phyloP scores from a whole-genome alignment of 306 rosid genomes.

The Mucuna pruriens region DNA sequence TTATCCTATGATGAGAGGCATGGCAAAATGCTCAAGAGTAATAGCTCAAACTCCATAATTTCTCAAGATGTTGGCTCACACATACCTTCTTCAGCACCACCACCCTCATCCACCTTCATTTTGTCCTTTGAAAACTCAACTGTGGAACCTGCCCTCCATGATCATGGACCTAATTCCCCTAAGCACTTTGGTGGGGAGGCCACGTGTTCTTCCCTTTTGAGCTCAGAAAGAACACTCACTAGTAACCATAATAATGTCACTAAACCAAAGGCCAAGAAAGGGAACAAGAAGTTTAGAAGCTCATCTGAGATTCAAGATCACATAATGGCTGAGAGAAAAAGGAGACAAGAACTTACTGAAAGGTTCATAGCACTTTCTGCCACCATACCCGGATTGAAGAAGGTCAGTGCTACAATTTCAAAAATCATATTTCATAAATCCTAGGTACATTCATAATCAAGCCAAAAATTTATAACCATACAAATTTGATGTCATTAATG shows the following conservation, averaged over 20 bases:
- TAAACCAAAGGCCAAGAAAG: not conserved
- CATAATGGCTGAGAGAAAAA: constrained; percentile 43
- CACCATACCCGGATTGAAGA: constrained; percentile 44
- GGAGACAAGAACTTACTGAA: constrained; percentile 38
- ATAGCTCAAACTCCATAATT: constrained; percentile 14
- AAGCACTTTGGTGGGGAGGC: not conserved
- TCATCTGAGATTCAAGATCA: constrained; percentile 25
- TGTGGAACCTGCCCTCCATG: not conserved
- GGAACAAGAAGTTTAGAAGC: constrained; percentile 18
- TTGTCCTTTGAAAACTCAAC: constrained; percentile 29
- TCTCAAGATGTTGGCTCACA: constrained; percentile 16
- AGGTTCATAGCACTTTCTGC: constrained; percentile 48
- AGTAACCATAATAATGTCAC: not conserved
- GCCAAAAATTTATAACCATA: too few species aligned
- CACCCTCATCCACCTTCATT: constrained; percentile 6
- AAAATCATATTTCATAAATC: not conserved
- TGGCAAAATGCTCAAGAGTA: not conserved
- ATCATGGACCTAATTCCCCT: not conserved
- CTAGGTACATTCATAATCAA: not conserved
- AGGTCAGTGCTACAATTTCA: not conserved
- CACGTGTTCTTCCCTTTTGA: not conserved
- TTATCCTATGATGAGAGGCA: not conserved
- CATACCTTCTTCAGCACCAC: not conserved
- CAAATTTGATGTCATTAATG: too few species aligned
- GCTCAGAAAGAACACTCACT: not conserved